Percentiles rank a stretch among this genome's conserved stretches.
Evolutionary conservation across 1,284 basidiomycete species (phyloP).

Genomic region (Cerioporus squamosus): DNA sequence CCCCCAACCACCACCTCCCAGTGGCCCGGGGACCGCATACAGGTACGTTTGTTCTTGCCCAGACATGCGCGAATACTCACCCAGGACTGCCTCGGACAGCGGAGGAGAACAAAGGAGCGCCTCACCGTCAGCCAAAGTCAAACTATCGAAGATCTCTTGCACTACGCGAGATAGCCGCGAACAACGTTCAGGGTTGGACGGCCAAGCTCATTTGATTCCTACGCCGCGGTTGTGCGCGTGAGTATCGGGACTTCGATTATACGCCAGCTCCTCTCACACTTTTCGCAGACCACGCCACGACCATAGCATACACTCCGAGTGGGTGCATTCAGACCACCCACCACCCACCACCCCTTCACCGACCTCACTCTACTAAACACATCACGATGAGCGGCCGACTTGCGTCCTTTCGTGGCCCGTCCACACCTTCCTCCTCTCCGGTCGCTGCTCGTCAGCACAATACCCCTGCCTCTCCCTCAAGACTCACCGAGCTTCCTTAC

Average conservation of each 20-base stretch:
- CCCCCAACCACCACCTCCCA: background rate
- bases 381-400: constrained; percentile 50
- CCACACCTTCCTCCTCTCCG: constrained; percentile 71
- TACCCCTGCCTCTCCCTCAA: constrained; percentile 57
- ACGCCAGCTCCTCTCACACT: background rate
- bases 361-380: background rate
- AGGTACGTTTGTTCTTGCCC: no score
- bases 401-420: constrained; percentile 77
- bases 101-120: background rate
- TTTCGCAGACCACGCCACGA: background rate
- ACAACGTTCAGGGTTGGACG: constrained; percentile 5
- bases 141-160: constrained; percentile 14
- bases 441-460: constrained; percentile 46
- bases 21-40: no score
- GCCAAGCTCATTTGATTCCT: background rate
- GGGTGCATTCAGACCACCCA: background rate
- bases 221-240: constrained; percentile 5
- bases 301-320: background rate
- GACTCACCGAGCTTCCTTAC: constrained; percentile 64
- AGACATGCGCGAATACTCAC: no score
- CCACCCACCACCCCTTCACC: background rate
- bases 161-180: constrained; percentile 20
- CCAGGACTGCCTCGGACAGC: no score
- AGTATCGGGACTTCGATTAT: background rate
- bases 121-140: background rate